These are phyloP conservation scores for Termitomyces titanicus DNA, from an alignment of 768 basidiomycete species.

Conservation along the genomic window DNA sequence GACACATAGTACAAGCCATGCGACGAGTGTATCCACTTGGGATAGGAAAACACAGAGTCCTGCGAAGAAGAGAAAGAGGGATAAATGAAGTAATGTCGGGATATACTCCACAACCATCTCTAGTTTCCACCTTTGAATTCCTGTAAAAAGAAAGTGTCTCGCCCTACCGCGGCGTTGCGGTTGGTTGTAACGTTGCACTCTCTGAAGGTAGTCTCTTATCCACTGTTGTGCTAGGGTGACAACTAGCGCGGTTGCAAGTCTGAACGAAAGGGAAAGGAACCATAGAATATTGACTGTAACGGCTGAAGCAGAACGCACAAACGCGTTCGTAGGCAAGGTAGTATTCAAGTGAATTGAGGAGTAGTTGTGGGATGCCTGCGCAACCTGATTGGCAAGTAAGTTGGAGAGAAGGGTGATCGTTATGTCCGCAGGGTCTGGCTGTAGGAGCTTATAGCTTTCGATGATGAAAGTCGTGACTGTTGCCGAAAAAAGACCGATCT, in stretches of 20 bases:
- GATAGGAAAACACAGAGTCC: conserved; percentile 3
- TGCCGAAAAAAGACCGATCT: conserved; percentile 42
- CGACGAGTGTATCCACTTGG: neutral
- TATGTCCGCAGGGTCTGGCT: conserved; percentile 25
- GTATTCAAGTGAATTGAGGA: neutral
- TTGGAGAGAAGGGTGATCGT: conserved; percentile 22
- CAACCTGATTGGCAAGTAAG: conserved; percentile 9
- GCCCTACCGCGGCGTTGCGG: conserved; percentile 3
- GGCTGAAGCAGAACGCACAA: conserved; percentile 13
- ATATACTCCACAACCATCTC: conserved; percentile 2
- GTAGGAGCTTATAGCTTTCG: conserved; percentile 29
- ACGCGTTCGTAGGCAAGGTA: neutral
- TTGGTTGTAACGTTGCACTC: neutral
- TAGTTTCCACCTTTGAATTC: conserved; percentile 2
- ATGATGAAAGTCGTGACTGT: conserved; percentile 35
- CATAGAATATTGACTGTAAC: conserved; percentile 26
- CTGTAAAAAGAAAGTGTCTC: neutral
- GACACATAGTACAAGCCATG: neutral
- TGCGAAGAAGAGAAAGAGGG: conserved; percentile 7
- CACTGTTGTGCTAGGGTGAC: conserved; percentile 18
- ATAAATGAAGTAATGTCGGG: conserved; percentile 4
- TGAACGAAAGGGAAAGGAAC: conserved; percentile 26
- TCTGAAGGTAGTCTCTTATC: conserved; percentile 1
- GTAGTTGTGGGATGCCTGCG: conserved; percentile 2
- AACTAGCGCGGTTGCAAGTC: conserved; percentile 23